Evolutionary conservation across 176 grass and related monocot genomes (phyloP).

Genomic region (Bromus sterilis): DNA sequence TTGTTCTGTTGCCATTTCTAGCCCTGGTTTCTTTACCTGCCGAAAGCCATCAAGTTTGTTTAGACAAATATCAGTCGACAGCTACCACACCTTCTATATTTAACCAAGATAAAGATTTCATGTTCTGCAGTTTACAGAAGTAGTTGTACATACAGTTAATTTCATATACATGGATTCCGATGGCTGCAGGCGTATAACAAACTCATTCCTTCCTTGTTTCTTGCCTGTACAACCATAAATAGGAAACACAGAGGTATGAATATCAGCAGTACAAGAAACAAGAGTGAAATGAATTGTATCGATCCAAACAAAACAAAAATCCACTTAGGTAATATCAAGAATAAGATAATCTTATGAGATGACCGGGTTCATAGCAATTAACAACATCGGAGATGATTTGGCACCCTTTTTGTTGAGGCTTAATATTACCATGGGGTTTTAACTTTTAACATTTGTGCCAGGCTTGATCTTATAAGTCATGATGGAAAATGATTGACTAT

Average conservation of each 20-base stretch:
- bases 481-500: neutral
- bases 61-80: neutral
- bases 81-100: neutral
- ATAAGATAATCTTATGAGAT: neutral
- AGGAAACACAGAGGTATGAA: neutral
- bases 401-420: neutral
- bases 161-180: slow-evolving; percentile 99
- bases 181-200: slow-evolving; percentile 93
- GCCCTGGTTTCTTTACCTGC: slow-evolving; percentile 94
- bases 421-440: neutral
- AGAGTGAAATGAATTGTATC: neutral
- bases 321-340: neutral
- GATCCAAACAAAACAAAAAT: neutral
- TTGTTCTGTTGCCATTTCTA: slow-evolving; percentile 95
- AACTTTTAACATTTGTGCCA: neutral
- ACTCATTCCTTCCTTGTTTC: slow-evolving; percentile 97
- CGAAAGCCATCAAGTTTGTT: slow-evolving; percentile 5
- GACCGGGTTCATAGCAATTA: neutral
- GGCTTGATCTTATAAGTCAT: neutral
- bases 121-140: neutral
- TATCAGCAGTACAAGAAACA: neutral
- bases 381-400: neutral
- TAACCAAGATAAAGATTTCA: neutral
- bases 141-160: slow-evolving; percentile 63
- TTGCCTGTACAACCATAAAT: slow-evolving; percentile 49